Percentiles rank a stretch among this genome's conserved stretches.
Evolutionary conservation across 345 rosid genomes (phyloP).

Genomic region (Eucalyptus globulus): DNA sequence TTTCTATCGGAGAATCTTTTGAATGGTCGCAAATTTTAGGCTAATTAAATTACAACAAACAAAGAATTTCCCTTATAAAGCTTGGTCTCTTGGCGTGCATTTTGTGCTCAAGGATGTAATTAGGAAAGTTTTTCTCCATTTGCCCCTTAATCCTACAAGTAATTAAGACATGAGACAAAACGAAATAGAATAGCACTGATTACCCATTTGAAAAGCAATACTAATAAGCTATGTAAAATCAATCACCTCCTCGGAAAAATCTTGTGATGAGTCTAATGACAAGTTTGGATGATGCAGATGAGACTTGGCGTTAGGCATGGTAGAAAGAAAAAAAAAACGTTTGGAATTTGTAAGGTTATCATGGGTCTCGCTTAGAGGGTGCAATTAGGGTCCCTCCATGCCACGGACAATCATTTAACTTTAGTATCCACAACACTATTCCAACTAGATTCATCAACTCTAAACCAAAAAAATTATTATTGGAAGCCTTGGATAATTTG

Average conservation of each 20-base stretch:
- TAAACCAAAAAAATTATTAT: not conserved
- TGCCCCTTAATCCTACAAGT: not conserved
- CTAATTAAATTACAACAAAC: not conserved
- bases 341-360: not conserved
- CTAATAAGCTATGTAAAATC: not conserved
- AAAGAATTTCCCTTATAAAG: not conserved
- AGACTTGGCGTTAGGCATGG: not conserved
- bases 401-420: not conserved
- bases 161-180: not conserved
- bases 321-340: not conserved
- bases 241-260: not conserved
- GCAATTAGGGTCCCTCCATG: not conserved
- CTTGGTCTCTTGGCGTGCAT: not conserved
- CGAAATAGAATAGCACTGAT: not conserved
- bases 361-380: not conserved
- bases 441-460: not conserved
- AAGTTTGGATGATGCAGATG: not conserved
- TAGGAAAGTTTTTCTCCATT: not conserved
- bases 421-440: not conserved
- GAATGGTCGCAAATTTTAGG: not conserved
- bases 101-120: not conserved
- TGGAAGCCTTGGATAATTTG: not conserved
- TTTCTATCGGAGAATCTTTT: not conserved
- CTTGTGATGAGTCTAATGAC: not conserved
- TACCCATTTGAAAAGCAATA: not conserved